phyloP scores from a whole-genome alignment of 768 basidiomycete species.

The Erythrobasidium yunnanense region DNA sequence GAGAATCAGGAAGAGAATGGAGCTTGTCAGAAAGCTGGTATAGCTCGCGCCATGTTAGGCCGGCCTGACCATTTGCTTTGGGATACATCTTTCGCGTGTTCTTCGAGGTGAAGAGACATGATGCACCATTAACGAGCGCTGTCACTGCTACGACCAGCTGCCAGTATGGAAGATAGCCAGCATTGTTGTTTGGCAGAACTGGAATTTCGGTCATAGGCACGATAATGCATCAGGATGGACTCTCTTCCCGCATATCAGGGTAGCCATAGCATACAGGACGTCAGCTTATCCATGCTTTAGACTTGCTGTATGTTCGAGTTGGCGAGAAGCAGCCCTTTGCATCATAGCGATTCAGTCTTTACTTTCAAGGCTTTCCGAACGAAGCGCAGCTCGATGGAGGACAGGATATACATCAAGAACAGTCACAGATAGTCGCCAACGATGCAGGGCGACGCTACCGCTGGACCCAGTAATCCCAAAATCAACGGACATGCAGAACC shows the following conservation, averaged over 20 bases:
- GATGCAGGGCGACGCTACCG: not conserved
- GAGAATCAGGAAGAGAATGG: too few species aligned
- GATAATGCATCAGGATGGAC: not conserved
- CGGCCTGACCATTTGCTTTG: constrained; percentile 20
- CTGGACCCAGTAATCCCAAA: not conserved
- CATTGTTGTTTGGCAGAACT: constrained; percentile 43
- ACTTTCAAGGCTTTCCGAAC: too few species aligned
- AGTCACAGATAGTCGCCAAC: not conserved
- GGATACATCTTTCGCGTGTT: constrained; percentile 69
- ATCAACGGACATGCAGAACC: not conserved
- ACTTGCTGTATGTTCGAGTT: too few species aligned
- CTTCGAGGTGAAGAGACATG: constrained; percentile 67
- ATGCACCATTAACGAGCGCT: constrained; percentile 58
- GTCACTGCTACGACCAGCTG: constrained; percentile 66
- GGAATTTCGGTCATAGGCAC: not conserved
- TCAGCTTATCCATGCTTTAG: too few species aligned
- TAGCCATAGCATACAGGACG: too few species aligned
- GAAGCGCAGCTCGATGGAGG: too few species aligned
- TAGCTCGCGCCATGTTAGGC: not conserved
- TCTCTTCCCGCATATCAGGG: too few species aligned
- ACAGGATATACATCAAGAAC: too few species aligned
- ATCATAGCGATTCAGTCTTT: too few species aligned
- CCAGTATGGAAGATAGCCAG: constrained; percentile 74
- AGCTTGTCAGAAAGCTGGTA: not conserved
- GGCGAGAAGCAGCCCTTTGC: too few species aligned